Conservation (phyloP, 352 stramenopile genomes). For the Globisporangium cederbergense region DNA sequence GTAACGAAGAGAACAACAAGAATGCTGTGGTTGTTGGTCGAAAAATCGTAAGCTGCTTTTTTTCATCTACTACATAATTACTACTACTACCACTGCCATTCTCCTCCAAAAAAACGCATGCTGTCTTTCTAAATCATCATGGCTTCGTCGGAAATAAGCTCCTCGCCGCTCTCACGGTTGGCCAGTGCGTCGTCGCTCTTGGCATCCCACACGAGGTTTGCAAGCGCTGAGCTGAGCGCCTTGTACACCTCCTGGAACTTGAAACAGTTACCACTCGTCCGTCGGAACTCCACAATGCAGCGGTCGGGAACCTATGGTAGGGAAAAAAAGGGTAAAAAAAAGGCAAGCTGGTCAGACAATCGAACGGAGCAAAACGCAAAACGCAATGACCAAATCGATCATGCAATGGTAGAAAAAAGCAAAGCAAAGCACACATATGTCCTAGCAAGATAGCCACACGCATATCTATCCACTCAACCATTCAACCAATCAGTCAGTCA, state of each 20-base stretch:
- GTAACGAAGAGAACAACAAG: not conserved
- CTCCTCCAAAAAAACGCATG: not conserved
- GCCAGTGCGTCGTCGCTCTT: conserved; percentile 28
- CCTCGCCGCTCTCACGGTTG: conserved; percentile 40
- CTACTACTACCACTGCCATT: not conserved
- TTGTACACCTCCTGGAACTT: conserved; percentile 77
- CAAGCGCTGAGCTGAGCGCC: conserved; percentile 47
- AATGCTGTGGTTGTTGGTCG: not conserved
- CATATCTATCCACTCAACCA: conserved; percentile 13
- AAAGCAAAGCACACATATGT: conserved; percentile 4
- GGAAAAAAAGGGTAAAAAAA: not conserved
- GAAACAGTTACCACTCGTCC: conserved; percentile 63
- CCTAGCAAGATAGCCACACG: conserved; percentile 16
- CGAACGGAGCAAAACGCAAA: not conserved
- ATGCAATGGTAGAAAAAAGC: not conserved
- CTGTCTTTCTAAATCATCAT: conserved; percentile 66
- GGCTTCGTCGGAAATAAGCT: conserved; percentile 75
- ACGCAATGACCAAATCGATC: conserved; percentile 1
- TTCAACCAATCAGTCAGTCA: conserved; percentile 23
- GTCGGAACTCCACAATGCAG: conserved; percentile 71
- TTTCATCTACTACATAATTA: conserved; percentile 1
- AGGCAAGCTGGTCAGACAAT: not conserved
- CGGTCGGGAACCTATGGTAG: conserved; percentile 34
- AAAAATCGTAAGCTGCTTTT: not conserved
- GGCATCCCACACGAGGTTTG: conserved; percentile 50